A percentile compares a stretch with the other conserved stretches of the same genome.
These are phyloP conservation scores for Plenodomus biglobosus DNA, from an alignment of 2,329 filamentous ascomycete genomes.

Conservation along the genomic window DNA sequence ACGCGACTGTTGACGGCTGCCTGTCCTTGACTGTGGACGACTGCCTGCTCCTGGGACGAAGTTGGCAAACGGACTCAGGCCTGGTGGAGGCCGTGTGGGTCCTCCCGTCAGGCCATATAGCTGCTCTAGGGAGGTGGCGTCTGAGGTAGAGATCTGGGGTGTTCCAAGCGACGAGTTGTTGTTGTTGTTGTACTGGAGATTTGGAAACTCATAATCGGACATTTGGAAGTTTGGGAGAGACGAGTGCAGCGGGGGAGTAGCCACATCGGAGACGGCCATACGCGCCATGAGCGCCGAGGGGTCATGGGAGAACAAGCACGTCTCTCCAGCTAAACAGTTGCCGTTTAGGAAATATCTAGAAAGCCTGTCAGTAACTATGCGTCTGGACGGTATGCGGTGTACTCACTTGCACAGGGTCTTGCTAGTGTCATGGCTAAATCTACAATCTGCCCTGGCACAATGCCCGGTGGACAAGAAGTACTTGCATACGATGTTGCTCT, in stretches of 20 bases:
- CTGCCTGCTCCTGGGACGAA: slow-evolving; percentile 59
- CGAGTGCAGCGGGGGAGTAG: slow-evolving; percentile 64
- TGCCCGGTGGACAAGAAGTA: slow-evolving; percentile 96
- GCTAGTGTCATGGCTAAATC: slow-evolving; percentile 94
- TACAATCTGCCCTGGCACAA: slow-evolving; percentile 91
- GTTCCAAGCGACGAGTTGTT: slow-evolving; percentile 48
- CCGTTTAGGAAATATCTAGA: slow-evolving; percentile 95
- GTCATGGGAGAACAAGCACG: slow-evolving; percentile 96
- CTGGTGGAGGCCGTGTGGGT: slow-evolving; percentile 63
- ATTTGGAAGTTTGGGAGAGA: slow-evolving; percentile 72
- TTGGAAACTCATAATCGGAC: slow-evolving; percentile 84
- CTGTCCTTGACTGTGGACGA: slow-evolving; percentile 77
- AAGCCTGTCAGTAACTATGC: neutral
- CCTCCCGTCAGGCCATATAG: slow-evolving; percentile 42
- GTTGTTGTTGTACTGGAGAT: slow-evolving; percentile 57
- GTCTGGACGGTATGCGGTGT: neutral
- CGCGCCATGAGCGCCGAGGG: slow-evolving; percentile 83
- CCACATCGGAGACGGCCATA: slow-evolving; percentile 70
- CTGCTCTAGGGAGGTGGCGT: slow-evolving; percentile 48
- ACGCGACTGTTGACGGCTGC: slow-evolving; percentile 74
- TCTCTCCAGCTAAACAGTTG: slow-evolving; percentile 89
- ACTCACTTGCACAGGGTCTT: slow-evolving; percentile 98
- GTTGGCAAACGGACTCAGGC: slow-evolving; percentile 64
- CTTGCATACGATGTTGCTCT: slow-evolving; percentile 90
- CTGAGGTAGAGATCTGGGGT: slow-evolving; percentile 44